A percentile compares a stretch with the other conserved stretches of the same genome.
These are phyloP conservation scores for Mortierella sp. DNA, from an alignment of 371 early-diverging fungal genomes.

Conservation along the genomic window DNA sequence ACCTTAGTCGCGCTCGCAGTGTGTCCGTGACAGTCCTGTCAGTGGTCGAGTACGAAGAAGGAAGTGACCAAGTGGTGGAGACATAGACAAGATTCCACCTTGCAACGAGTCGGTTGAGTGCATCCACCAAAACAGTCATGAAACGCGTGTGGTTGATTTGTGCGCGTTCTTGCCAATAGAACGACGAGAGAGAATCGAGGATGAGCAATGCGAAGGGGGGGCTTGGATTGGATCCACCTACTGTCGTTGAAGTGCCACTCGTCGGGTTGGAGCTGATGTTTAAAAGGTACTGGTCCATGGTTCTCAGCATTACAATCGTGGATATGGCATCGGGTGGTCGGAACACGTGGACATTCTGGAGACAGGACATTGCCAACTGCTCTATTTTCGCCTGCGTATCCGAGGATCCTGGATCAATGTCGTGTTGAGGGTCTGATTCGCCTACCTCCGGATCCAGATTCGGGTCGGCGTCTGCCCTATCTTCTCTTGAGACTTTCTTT, in stretches of 20 bases:
- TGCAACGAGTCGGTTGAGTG: conserved; percentile 19
- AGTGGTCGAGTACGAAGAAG: conserved; percentile 1
- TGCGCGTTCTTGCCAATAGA: conserved; percentile 45
- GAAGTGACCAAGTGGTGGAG: conserved; percentile 31
- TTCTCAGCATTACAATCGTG: conserved; percentile 31
- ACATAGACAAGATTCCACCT: conserved; percentile 35
- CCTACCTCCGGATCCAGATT: not conserved
- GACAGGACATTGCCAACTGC: conserved; percentile 22
- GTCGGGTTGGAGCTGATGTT: not conserved
- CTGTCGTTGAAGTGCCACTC: not conserved
- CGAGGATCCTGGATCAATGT: conserved; percentile 12
- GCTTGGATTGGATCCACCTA: not conserved
- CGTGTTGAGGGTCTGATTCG: too few species aligned
- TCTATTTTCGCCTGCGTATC: conserved; percentile 25
- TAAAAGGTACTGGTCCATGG: conserved; percentile 24
- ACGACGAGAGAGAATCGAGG: conserved; percentile 41
- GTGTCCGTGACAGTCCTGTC: conserved; percentile 36
- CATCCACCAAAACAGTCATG: conserved; percentile 20
- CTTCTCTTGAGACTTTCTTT: not conserved
- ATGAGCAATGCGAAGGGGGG: conserved; percentile 31
- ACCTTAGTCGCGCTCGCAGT: conserved; percentile 20
- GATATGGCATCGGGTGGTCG: conserved; percentile 37
- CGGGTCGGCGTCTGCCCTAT: not conserved
- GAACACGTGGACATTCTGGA: conserved; percentile 39
- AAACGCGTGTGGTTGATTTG: conserved; percentile 19